Conservation (phyloP, 768 basidiomycete species). For the Phlebiopsis gigantea region DNA sequence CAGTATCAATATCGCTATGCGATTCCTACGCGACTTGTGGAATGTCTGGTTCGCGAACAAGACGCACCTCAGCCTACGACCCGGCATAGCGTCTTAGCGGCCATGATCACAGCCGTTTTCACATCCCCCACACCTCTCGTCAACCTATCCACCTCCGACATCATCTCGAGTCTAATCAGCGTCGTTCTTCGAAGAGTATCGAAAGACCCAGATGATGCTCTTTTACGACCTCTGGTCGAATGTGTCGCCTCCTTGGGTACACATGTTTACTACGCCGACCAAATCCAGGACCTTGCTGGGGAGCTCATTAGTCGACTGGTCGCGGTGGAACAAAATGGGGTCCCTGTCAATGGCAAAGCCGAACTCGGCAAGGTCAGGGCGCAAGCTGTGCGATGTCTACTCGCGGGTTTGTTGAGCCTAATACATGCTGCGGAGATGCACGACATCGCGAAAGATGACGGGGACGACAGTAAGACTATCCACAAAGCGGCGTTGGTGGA, state of each 20-base stretch:
- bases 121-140: conserved; percentile 77
- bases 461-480: conserved; percentile 15
- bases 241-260: conserved; percentile 82
- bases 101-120: conserved; percentile 82
- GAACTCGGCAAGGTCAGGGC: conserved; percentile 39
- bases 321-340: conserved; percentile 61
- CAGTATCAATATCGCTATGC: conserved; percentile 93
- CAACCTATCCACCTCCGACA: conserved; percentile 88
- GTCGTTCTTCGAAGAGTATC: conserved; percentile 68
- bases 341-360: conserved; percentile 33
- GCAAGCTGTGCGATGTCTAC: conserved; percentile 63
- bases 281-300: conserved; percentile 86
- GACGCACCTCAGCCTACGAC: conserved; percentile 42
- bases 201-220: conserved; percentile 53
- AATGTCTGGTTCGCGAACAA: conserved; percentile 61
- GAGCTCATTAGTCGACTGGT: conserved; percentile 76
- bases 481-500: conserved; percentile 8
- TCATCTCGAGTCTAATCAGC: conserved; percentile 71
- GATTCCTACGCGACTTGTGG: conserved; percentile 80
- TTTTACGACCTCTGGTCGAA: conserved; percentile 64
- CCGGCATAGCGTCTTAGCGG: conserved; percentile 57
- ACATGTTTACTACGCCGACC: conserved; percentile 94
- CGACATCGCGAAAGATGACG: conserved; percentile 29
- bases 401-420: conserved; percentile 67
- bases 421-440: conserved; percentile 56